Percentiles rank a stretch among this genome's conserved stretches.
These are phyloP conservation scores for Diaporthe australafricana DNA, from an alignment of 2,329 filamentous ascomycete species.

Conservation along the genomic window DNA sequence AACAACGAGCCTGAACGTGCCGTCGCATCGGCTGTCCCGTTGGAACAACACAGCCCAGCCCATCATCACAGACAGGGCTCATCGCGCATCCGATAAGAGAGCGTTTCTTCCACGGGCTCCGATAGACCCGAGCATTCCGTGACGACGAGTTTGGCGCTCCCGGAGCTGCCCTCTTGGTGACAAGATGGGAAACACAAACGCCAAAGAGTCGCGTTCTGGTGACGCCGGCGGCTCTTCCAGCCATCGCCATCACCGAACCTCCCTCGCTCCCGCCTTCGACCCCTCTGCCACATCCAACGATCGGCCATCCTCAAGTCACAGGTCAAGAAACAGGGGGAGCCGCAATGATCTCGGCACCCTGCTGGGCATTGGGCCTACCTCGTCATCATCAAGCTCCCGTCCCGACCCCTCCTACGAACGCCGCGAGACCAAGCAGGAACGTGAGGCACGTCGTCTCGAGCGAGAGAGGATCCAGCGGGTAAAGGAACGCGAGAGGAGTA, in stretches of 20 bases:
- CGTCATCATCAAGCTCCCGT: slow-evolving; percentile 50
- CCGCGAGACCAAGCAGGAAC: slow-evolving; percentile 90
- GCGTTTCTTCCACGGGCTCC: neutral
- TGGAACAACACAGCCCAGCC: neutral
- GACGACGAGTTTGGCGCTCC: slow-evolving; percentile 16
- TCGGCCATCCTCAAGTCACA: slow-evolving; percentile 38
- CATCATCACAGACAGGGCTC: slow-evolving; percentile 1
- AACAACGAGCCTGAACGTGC: no score
- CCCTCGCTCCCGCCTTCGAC: slow-evolving; percentile 38
- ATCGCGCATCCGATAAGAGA: neutral
- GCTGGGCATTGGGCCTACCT: slow-evolving; percentile 53
- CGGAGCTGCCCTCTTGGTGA: slow-evolving; percentile 16
- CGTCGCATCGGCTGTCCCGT: slow-evolving; percentile 8
- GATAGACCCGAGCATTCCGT: neutral
- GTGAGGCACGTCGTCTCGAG: slow-evolving; percentile 87
- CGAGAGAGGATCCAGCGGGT: slow-evolving; percentile 80
- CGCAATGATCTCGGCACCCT: slow-evolving; percentile 60
- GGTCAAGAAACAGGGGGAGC: slow-evolving; percentile 48
- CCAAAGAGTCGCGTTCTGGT: slow-evolving; percentile 48
- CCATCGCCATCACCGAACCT: slow-evolving; percentile 41
- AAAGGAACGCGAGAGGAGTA: slow-evolving; percentile 89
- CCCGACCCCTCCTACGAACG: slow-evolving; percentile 65
- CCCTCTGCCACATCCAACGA: slow-evolving; percentile 39
- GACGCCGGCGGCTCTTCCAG: slow-evolving; percentile 38
- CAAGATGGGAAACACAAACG: slow-evolving; percentile 50